Conservation (phyloP, 1,284 basidiomycete genomes). For the Thelephora terrestris region DNA sequence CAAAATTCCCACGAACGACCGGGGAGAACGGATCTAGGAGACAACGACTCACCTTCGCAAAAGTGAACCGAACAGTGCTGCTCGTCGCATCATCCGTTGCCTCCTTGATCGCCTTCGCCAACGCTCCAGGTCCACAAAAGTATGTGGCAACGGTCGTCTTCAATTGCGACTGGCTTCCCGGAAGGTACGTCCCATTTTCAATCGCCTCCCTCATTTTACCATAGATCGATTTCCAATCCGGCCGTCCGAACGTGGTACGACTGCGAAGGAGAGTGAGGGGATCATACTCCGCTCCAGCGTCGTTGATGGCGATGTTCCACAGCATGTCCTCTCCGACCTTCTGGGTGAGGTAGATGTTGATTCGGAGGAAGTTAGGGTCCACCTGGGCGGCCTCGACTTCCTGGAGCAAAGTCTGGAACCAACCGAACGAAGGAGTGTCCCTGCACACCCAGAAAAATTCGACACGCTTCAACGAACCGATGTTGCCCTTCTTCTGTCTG, state of each 20-base stretch:
- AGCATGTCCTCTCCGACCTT: constrained; percentile 79
- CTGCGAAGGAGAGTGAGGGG: constrained; percentile 77
- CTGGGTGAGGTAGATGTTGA: constrained; percentile 85
- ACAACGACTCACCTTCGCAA: constrained; percentile 51
- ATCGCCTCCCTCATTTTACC: constrained; percentile 61
- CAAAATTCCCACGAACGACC: background rate
- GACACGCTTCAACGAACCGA: constrained; percentile 72
- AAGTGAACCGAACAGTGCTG: constrained; percentile 57
- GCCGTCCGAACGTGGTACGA: constrained; percentile 81
- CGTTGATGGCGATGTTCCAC: constrained; percentile 84
- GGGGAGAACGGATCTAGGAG: background rate
- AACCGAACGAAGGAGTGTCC: constrained; percentile 83
- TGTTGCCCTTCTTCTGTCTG: constrained; percentile 64
- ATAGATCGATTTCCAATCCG: constrained; percentile 78
- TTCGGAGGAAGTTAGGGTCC: constrained; percentile 81
- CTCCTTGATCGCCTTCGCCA: constrained; percentile 68
- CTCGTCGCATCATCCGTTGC: constrained; percentile 48
- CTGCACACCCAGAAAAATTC: constrained; percentile 91
- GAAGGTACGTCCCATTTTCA: constrained; percentile 69
- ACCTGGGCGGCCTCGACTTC: constrained; percentile 79
- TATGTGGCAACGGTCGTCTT: constrained; percentile 79
- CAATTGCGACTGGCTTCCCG: constrained; percentile 64
- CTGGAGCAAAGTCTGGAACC: constrained; percentile 82
- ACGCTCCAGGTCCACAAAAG: constrained; percentile 69
- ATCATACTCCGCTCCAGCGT: constrained; percentile 73